Base-by-base conservation (phyloP, 306 rosid genomes). In the Trichosanthes truncata region DNA sequence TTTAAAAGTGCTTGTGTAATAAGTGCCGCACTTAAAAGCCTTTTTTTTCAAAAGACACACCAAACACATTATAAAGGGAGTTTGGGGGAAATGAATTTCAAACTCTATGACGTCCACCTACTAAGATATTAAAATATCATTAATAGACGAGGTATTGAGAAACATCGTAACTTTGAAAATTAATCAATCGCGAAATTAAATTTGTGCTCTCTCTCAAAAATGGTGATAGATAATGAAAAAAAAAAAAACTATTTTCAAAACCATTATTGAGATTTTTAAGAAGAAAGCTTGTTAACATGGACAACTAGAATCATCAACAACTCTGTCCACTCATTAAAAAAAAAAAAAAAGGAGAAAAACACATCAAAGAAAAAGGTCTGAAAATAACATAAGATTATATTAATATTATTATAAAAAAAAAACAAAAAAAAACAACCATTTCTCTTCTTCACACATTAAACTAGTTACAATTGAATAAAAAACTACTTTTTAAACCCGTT, bases 401-500 rank as follows among this genome's bases (percentile, higher is more conserved):
- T 25, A 59, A 26, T 10, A 25, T 59, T 10, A 25, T 35, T 3
- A 57, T 2, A 9, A 21, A 23, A 21, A 21, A 9, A n/a, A n/a
- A n/a, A n/a, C n/a, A n/a, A n/a, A n/a, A n/a, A n/a, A 26, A 29
- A 61, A 61, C 0, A 61, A 74, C 4, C 33, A 21, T 74, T 36
- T 59, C 65, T 59, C 5, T 41, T 20, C 26, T 60, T 23, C 56
- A 71, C 49, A 38, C 11, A 23, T 35, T 7, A 18, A 43, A 69
- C 31, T 0, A 69, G 51, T 17, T 18, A 40, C 4, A 21, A 36
- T 1, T 7, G 5, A 36, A 38, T n/a, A 35, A 21, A 31, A 51
- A 52, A 3, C 29, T 51, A 56, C 73, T 83, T 78, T 78, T 74
- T 59, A 46, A 46, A 31, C 23, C n/a, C 83, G 71, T 89, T 97